Evolutionary conservation across 2,329 filamentous ascomycete genomes (phyloP), one percentile per base, ranked within the genome.

Genomic region (Alternaria triticina): DNA sequence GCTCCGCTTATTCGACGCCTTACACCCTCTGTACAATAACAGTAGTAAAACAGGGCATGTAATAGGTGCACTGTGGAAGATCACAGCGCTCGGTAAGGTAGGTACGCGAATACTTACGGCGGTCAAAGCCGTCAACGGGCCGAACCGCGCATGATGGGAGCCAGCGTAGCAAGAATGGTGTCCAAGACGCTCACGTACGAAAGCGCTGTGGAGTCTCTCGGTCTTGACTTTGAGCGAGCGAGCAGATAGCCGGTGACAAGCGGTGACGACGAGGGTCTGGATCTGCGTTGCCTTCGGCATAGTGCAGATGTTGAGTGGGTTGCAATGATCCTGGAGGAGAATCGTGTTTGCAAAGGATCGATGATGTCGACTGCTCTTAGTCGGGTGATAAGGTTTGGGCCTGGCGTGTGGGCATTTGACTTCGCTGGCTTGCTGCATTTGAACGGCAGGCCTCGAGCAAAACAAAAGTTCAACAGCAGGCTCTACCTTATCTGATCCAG

Each of bases 241-340:
- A 20, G 46, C 28, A 30, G 50, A 44, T 57, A 15, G 33, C 15
- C 11, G 47, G n/a, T 8, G 15, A 57, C 27, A 55, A 23, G 52
- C 52, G 58, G 58, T 51, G 22, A 51, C 59, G 59, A 57, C 15
- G 47, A 33, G 46, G 51, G n/a, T 46, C 45, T 28, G 55, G 25
- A 25, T 59, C 55, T 49, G 55, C 28, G 15, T 20, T 28, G 25
- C 17, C 30, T 52, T 62, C 55, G 55, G 59, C 59, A 59, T 47
- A 22, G 30, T 40, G 51, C 33, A 22, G 8, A 33, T 61, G 36
- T 22, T 3, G 17, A 50, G 10, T 46, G 27, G 36, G 11, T 28
- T 47, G 27, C 45, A 36, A 40, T 43, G 5, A 49, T 54, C 44
- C 47, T 58, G 46, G 47, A 54, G 54, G 28, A 59, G 43, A 28